A percentile compares a stretch with the other conserved stretches of the same genome.
These are phyloP conservation scores for Laguncularia racemosa DNA, from an alignment of 345 rosid species.

Conservation along the genomic window DNA sequence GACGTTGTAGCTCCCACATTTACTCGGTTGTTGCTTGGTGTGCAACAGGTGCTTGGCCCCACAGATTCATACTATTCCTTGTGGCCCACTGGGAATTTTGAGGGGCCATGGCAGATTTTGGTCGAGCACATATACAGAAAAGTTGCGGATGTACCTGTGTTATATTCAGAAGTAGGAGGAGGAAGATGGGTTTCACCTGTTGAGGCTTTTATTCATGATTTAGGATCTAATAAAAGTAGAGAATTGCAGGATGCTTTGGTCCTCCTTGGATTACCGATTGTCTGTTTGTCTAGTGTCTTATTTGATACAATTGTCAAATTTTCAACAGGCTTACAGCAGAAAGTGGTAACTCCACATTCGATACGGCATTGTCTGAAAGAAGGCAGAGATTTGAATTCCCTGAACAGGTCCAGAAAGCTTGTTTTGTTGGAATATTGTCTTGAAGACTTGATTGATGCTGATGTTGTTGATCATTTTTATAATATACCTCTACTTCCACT, in stretches of 20 bases:
- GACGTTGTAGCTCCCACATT: slow-evolving; percentile 80
- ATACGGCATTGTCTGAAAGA: slow-evolving; percentile 65
- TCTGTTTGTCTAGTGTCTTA: slow-evolving; percentile 60
- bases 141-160: slow-evolving; percentile 45
- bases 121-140: slow-evolving; percentile 73
- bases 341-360: slow-evolving; percentile 78
- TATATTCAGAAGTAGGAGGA: slow-evolving; percentile 62
- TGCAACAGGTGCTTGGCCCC: slow-evolving; percentile 57
- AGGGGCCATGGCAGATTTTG: slow-evolving; percentile 90
- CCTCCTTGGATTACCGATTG: slow-evolving; percentile 78
- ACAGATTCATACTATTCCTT: slow-evolving; percentile 58
- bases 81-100: slow-evolving; percentile 81
- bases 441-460: slow-evolving; percentile 80
- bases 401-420: slow-evolving; percentile 58
- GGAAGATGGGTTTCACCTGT: slow-evolving; percentile 78
- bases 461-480: slow-evolving; percentile 46
- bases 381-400: slow-evolving; percentile 36
- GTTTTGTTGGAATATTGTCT: slow-evolving; percentile 85
- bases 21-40: slow-evolving; percentile 51
- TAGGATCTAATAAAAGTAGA: slow-evolving; percentile 55
- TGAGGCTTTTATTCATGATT: slow-evolving; percentile 85
- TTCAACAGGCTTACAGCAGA: slow-evolving; percentile 50
- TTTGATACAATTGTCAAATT: slow-evolving; percentile 64
- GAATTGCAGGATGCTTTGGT: slow-evolving; percentile 72
- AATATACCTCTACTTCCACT: slow-evolving; percentile 74